Conservation (phyloP, 148 eudicot species). For the Cornus controversa region DNA sequence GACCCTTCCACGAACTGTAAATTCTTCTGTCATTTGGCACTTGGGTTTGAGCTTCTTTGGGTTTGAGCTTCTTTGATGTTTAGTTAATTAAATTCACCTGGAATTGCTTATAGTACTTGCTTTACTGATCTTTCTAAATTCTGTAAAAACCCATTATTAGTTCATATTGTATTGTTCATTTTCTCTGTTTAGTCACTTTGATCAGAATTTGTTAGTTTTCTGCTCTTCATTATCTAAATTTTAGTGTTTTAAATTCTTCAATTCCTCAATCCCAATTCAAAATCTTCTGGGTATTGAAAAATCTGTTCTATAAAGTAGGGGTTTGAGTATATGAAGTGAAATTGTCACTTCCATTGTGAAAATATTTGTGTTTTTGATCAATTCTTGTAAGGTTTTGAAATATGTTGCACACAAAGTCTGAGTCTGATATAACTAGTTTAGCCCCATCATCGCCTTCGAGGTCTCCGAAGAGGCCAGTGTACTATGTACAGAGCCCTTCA, state of each 20-base stretch:
- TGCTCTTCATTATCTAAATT: too few species aligned
- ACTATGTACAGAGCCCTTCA: conserved; percentile 89
- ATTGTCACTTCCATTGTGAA: not conserved
- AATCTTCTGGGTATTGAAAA: not conserved
- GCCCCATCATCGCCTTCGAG: conserved; percentile 91
- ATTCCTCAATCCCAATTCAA: not conserved
- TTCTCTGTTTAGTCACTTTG: not conserved
- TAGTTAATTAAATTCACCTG: not conserved
- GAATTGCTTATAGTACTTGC: not conserved
- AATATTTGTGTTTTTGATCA: not conserved
- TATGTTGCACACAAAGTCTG: conserved; percentile 82
- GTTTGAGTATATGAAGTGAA: not conserved
- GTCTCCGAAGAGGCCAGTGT: conserved; percentile 79
- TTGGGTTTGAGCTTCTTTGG: not conserved
- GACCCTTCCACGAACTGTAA: too few species aligned
- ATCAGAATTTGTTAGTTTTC: too few species aligned
- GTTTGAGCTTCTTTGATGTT: not conserved
- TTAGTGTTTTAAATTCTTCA: not conserved
- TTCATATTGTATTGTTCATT: not conserved
- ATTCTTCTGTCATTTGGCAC: not conserved
- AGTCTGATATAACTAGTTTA: conserved; percentile 83
- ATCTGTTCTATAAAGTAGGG: not conserved
- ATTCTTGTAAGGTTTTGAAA: conserved; percentile 8
- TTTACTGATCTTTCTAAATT: not conserved
- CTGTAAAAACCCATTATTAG: not conserved